These are phyloP conservation scores for Deuterostichococcus epilithicus DNA, from an alignment of 139 green algal species.

Conservation along the genomic window DNA sequence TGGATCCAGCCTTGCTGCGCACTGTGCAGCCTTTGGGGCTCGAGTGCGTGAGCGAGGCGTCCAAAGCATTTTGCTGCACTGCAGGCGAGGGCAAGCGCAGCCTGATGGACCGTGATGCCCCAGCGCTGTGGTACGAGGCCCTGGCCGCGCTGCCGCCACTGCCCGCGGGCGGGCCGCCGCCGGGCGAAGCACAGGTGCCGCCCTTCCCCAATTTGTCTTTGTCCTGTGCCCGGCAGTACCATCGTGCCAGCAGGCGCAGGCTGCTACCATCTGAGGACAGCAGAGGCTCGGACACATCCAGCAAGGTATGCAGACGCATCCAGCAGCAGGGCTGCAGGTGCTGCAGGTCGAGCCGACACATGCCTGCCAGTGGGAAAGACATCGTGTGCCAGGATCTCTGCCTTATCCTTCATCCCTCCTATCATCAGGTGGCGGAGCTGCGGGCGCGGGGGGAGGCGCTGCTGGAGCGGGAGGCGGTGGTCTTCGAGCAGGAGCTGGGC, in stretches of 20 bases:
- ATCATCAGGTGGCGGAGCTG: constrained; percentile 35
- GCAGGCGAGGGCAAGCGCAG: constrained; percentile 35
- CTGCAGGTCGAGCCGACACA: no score
- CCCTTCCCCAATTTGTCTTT: no score
- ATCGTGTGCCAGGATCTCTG: no score
- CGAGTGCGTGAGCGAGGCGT: neutral
- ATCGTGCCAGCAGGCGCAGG: constrained; percentile 15
- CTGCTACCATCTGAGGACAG: no score
- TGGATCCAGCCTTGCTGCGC: neutral
- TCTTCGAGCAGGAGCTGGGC: constrained; percentile 56
- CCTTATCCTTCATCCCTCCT: no score
- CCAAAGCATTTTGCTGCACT: neutral
- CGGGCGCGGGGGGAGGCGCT: constrained; percentile 24
- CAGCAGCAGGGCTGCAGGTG: no score
- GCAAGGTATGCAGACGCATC: no score
- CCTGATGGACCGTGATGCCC: constrained; percentile 51
- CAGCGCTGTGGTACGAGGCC: constrained; percentile 61
- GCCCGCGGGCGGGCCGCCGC: neutral
- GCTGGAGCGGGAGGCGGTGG: constrained; percentile 45
- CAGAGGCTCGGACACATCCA: no score
- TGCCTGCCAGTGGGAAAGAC: no score
- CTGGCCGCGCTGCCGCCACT: constrained; percentile 37
- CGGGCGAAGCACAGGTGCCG: constrained; percentile 14
- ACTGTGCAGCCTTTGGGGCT: neutral
- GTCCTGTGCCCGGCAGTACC: constrained; percentile 7